These are phyloP conservation scores for Macrophomina phaseolina DNA, from an alignment of 2,329 filamentous ascomycete species.

Conservation along the genomic window DNA sequence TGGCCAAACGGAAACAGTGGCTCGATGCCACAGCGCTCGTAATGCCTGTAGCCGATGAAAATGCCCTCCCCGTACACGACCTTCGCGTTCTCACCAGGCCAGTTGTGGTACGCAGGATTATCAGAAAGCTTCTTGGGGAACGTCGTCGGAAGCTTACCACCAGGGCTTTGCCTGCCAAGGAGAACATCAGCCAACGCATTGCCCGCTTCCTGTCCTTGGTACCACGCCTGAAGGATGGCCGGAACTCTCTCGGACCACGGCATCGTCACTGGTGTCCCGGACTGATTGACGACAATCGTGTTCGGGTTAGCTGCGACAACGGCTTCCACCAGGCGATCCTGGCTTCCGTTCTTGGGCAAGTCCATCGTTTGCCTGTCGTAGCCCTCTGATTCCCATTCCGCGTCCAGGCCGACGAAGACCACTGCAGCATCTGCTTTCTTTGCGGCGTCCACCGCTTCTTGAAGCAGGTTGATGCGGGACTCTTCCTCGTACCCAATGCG, in stretches of 20 bases:
- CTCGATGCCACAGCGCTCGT: slow-evolving; percentile 59
- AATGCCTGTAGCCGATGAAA: slow-evolving; percentile 75
- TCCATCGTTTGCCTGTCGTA: slow-evolving; percentile 68
- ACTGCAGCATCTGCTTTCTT: slow-evolving; percentile 76
- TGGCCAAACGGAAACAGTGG: slow-evolving; percentile 79
- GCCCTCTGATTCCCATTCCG: slow-evolving; percentile 77
- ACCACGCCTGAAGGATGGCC: slow-evolving; percentile 77
- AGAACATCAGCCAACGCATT: slow-evolving; percentile 81
- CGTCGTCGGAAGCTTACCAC: slow-evolving; percentile 74
- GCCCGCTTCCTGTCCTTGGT: slow-evolving; percentile 84
- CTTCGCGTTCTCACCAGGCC: slow-evolving; percentile 71
- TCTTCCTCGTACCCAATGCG: slow-evolving; percentile 74
- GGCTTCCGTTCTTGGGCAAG: slow-evolving; percentile 60
- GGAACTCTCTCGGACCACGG: slow-evolving; percentile 71
- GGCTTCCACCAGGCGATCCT: slow-evolving; percentile 68
- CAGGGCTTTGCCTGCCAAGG: slow-evolving; percentile 75
- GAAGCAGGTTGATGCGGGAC: slow-evolving; percentile 62
- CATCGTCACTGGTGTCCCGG: slow-evolving; percentile 74
- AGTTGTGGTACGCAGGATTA: slow-evolving; percentile 74
- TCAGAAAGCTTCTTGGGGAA: slow-evolving; percentile 67
- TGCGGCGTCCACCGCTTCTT: slow-evolving; percentile 69
- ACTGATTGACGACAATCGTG: slow-evolving; percentile 75
- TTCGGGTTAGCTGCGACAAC: slow-evolving; percentile 70
- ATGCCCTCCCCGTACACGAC: slow-evolving; percentile 75
- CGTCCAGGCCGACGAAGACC: slow-evolving; percentile 77